Conservation (phyloP, 1,139 yeast genomes). For the Saccharomycopsis crataegensis region DNA sequence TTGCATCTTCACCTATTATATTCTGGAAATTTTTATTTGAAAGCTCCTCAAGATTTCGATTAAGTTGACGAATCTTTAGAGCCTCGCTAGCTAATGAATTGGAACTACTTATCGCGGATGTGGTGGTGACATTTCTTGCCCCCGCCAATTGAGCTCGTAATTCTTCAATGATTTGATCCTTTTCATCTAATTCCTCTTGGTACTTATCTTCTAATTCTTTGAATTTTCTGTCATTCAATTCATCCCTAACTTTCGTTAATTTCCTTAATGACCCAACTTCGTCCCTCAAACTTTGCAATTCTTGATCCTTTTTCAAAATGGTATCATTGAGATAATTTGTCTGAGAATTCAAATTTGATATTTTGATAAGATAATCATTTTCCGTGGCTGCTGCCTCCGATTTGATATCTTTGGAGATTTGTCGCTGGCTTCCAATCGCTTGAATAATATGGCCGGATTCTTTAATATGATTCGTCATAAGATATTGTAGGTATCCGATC, state of each 20-base stretch:
- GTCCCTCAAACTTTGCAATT: slow-evolving; percentile 13
- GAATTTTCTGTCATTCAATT: slow-evolving; percentile 19
- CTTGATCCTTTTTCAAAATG: slow-evolving; percentile 14
- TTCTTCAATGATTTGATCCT: slow-evolving; percentile 8
- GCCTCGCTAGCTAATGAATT: neutral
- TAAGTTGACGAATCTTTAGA: neutral
- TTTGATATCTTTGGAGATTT: neutral
- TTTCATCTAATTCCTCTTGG: slow-evolving; percentile 17
- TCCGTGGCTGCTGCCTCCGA: neutral
- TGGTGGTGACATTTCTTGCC: neutral
- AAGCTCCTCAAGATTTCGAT: neutral
- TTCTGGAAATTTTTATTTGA: neutral
- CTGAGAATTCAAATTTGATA: slow-evolving; percentile 4
- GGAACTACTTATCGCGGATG: neutral
- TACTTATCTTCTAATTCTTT: slow-evolving; percentile 13
- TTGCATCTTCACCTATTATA: neutral
- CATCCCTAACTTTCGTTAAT: slow-evolving; percentile 12
- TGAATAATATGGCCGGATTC: slow-evolving; percentile 13
- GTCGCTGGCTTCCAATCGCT: neutral
- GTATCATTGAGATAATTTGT: neutral
- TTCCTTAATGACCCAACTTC: slow-evolving; percentile 14
- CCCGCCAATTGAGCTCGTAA: neutral
- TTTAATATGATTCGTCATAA: slow-evolving; percentile 1
- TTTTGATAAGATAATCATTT: slow-evolving; percentile 4
- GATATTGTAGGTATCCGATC: slow-evolving; percentile 9